phyloP scores from a whole-genome alignment of 331 rosid species.

The Stylosanthes scabra region DNA sequence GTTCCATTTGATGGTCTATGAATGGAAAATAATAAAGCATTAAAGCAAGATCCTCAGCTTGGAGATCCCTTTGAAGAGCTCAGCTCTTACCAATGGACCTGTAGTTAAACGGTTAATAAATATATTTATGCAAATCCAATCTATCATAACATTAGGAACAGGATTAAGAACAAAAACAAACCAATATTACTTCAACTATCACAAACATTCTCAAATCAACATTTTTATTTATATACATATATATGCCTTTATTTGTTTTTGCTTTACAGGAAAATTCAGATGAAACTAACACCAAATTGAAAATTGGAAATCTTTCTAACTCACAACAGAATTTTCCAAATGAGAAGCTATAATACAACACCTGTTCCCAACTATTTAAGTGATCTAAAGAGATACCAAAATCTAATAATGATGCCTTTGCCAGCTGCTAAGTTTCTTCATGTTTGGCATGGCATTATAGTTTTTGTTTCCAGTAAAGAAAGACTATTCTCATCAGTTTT shows the following conservation, averaged over 20 bases:
- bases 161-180: constrained; percentile 16
- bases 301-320: constrained; percentile 30
- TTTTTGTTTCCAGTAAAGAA: constrained; percentile 11
- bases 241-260: constrained; percentile 28
- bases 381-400: constrained; percentile 7
- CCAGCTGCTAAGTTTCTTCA: constrained; percentile 33
- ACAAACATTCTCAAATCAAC: background rate
- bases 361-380: constrained; percentile 31
- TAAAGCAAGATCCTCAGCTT: constrained; percentile 26
- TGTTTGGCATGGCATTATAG: constrained; percentile 26
- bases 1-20: constrained; percentile 5
- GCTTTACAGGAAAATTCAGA: constrained; percentile 37
- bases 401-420: constrained; percentile 2
- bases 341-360: constrained; percentile 18
- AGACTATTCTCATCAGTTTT: constrained; percentile 26
- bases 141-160: background rate
- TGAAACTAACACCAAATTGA: constrained; percentile 20
- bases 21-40: constrained; percentile 6
- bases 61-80: constrained; percentile 37
- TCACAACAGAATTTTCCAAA: constrained; percentile 24
- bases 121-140: constrained; percentile 6
- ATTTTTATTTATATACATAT: constrained; percentile 31
- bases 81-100: constrained; percentile 50
- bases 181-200: constrained; percentile 25
- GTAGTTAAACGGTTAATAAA: constrained; percentile 7